A percentile compares a stretch with the other conserved stretches of the same genome.
phyloP scores from a whole-genome alignment of 352 stramenopile genomes.

The Phytophthora pistaciae region DNA sequence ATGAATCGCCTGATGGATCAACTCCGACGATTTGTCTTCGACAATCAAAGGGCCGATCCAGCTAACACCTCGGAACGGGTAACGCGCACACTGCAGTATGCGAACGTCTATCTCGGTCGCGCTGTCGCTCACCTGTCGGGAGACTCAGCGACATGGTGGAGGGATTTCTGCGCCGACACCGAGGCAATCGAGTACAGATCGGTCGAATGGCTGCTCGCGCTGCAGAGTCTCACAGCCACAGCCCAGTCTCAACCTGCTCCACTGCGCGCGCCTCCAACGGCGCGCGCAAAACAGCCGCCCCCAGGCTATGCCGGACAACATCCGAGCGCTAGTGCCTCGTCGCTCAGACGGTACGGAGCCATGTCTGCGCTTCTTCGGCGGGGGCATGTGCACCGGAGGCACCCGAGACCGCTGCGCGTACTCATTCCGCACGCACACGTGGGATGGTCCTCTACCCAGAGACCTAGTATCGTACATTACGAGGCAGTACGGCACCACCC shows the following conservation, averaged over 20 bases:
- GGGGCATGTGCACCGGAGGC: background rate
- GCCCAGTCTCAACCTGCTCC: no score
- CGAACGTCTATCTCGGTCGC: background rate
- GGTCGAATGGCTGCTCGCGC: background rate
- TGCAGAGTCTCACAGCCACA: background rate
- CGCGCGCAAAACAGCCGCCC: background rate
- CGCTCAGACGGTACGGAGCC: background rate
- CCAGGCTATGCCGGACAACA: background rate
- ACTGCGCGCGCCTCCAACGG: no score
- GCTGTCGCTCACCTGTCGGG: background rate
- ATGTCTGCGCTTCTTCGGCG: background rate
- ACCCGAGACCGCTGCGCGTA: background rate
- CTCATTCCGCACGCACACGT: background rate
- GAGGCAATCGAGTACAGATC: background rate
- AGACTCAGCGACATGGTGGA: background rate
- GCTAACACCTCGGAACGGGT: background rate
- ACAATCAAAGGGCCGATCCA: background rate
- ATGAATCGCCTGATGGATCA: background rate
- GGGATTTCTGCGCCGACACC: background rate
- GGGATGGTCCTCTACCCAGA: background rate
- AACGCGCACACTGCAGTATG: background rate
- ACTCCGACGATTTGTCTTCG: background rate
- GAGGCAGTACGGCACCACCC: background rate
- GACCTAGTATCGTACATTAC: background rate
- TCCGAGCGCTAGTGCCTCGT: background rate